A percentile compares a stretch with the other conserved stretches of the same genome.
phyloP scores from a whole-genome alignment of 176 grass and related monocot species.

The Saccharum spontaneum region DNA sequence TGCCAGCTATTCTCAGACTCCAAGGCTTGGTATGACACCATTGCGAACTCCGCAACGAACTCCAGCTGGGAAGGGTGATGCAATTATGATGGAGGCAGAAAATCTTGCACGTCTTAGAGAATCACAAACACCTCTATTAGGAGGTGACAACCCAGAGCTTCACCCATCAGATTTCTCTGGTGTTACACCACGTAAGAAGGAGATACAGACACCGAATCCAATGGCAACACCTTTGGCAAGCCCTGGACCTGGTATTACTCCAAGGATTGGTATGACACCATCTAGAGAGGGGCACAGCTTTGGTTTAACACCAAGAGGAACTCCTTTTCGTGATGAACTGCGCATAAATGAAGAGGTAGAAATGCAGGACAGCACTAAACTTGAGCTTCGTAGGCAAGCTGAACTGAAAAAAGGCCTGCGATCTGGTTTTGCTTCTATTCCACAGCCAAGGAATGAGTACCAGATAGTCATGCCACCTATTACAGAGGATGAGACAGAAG shows the following conservation, averaged over 20 bases:
- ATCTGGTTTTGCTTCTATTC: constrained; percentile 64
- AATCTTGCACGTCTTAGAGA: constrained; percentile 88
- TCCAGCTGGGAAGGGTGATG: constrained; percentile 77
- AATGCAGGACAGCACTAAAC: constrained; percentile 61
- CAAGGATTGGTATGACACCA: constrained; percentile 79
- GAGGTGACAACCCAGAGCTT: constrained; percentile 87
- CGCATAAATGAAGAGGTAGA: constrained; percentile 85
- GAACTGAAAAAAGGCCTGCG: constrained; percentile 67
- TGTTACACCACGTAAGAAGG: constrained; percentile 79
- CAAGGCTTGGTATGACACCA: constrained; percentile 76
- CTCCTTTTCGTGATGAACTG: constrained; percentile 82
- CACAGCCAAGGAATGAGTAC: constrained; percentile 87
- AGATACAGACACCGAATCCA: constrained; percentile 88
- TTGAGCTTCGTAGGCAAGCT: constrained; percentile 65
- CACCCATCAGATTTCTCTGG: constrained; percentile 93
- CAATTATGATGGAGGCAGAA: constrained; percentile 99
- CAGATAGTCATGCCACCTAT: constrained; percentile 81
- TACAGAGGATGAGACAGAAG: constrained; percentile 62
- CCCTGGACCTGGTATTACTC: constrained; percentile 69
- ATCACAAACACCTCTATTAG: constrained; percentile 94
- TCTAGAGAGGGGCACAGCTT: constrained; percentile 67
- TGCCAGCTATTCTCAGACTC: constrained; percentile 82
- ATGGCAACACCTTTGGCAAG: constrained; percentile 73
- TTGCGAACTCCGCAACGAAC: constrained; percentile 82
- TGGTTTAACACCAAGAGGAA: constrained; percentile 68